Base-by-base conservation (phyloP, 2,329 filamentous ascomycete genomes). In the Cordyceps cicadae region DNA sequence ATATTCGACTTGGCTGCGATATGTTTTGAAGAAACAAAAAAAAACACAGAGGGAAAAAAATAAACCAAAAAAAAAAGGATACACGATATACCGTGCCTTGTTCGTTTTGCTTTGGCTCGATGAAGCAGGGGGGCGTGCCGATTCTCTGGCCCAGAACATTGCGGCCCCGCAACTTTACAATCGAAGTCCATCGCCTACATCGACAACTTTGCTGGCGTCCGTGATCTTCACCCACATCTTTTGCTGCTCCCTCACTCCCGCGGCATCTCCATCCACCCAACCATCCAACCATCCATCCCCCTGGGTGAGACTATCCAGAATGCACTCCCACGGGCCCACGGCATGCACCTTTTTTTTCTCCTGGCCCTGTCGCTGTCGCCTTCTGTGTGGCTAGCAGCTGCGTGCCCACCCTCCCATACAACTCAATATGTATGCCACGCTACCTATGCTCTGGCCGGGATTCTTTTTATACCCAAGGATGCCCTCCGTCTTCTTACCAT, bases 161-260 rank as follows among this genome's bases (percentile, higher is more conserved):
- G 43, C 26, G 55, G 45, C 39, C 55, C 55, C 55, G 39, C 48
- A 51, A 9, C 24, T 51, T 34, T 17, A 52, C 9, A 15, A 59
- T 59, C 56, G 56, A 45, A 43, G n/a, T 21, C 24, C 37, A 52
- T 59, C 48, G 56, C 48, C 24, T 59, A 24, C 46, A 59, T 59
- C 56, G 56, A 59, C 46, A 49, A 11, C 24, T 41, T 41, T n/a
- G n/a, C n/a, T n/a, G n/a, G n/a, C n/a, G n/a, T n/a, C n/a, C n/a
- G n/a, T n/a, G n/a, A n/a, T n/a, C n/a, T n/a, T n/a, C n/a, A n/a
- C n/a, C n/a, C n/a, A n/a, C n/a, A n/a, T n/a, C n/a, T n/a, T n/a
- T n/a, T n/a, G n/a, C n/a, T n/a, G n/a, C n/a, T n/a, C n/a, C n/a
- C n/a, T n/a, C 34, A 15, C 19, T 34, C 54, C 26, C 29, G 53